Base-by-base conservation (phyloP, 148 eudicot genomes). In the Chenopodium album region DNA sequence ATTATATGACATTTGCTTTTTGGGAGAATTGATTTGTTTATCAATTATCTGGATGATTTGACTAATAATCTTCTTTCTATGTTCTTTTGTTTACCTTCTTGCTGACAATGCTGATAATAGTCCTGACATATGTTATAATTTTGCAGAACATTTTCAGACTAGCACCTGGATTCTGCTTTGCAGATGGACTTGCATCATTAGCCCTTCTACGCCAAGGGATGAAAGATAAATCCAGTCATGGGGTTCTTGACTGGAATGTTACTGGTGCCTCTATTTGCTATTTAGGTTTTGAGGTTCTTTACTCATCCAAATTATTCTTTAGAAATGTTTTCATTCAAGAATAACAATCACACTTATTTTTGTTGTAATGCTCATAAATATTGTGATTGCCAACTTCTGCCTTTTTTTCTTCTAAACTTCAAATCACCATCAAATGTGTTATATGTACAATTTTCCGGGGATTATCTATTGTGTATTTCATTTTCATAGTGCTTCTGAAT, bases 131-230 rank as follows among this genome's bases (percentile, higher is more conserved):
- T 79, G 63, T 71, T 59, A 70, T 77, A 56, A 80, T 76, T 78
- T 86, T 81, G 73, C 97, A 95, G 98, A 92, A 89, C 84, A 83
- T 94, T 77, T 96, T 91, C 90, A 90, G 99, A 88, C 75, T 96
- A 70, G 94, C 98, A 32, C 99, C 99, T 44, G 98, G 98, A 82
- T 96, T 96, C 84, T 96, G 99, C 92, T 96, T 96, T 84, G 98
- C 99, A 78, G 99, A 96, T 91, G 99, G 99, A 78, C 89, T 96
- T 79, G 95, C 99, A 76, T 96, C 99, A 73, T 82, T 96, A 78
- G 99, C 99, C 80, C 97, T 96, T 87, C 64, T 96, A 79, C 90
- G 98, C 29, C 99, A 96, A 90, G 99, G 92, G 82, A 85, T 96
- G 93, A 96, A 96, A 83, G 90, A 87, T 84, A 94, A 92, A 87